Conservation (phyloP, 768 basidiomycete species). For the Pleurotus salmoneostramineus region DNA sequence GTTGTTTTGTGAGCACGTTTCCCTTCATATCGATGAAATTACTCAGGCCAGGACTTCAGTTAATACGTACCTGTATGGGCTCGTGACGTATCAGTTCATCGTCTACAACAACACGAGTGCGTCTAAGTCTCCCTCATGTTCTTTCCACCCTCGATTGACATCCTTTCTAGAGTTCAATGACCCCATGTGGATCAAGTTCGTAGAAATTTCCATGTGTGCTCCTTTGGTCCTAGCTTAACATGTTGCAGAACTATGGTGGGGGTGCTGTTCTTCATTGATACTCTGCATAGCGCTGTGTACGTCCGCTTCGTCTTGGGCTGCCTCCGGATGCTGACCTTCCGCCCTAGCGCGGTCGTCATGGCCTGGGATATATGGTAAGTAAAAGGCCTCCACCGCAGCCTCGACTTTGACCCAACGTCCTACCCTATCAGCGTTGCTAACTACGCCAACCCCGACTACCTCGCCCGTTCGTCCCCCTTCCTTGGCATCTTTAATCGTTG, state of each 20-base stretch:
- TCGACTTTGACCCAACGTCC: background rate
- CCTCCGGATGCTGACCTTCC: constrained; percentile 5
- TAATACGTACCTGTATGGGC: constrained; percentile 27
- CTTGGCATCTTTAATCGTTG: too few relatives aligned
- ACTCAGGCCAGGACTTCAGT: constrained; percentile 11
- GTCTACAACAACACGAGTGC: constrained; percentile 27
- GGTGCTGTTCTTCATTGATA: constrained; percentile 29
- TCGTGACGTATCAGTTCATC: constrained; percentile 35
- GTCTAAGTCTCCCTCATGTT: constrained; percentile 9
- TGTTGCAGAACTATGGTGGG: constrained; percentile 24
- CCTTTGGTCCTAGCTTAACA: background rate
- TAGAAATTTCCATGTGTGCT: background rate
- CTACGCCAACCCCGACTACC: constrained; percentile 31
- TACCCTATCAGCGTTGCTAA: constrained; percentile 30
- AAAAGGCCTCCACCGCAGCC: too few relatives aligned
- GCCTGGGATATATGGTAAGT: constrained; percentile 29
- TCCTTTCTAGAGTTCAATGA: constrained; percentile 30
- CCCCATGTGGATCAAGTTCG: constrained; percentile 29
- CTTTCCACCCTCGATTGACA: background rate
- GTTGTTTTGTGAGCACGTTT: constrained; percentile 18
- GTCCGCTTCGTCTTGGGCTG: constrained; percentile 12
- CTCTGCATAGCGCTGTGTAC: constrained; percentile 31
- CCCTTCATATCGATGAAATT: background rate
- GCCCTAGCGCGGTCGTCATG: constrained; percentile 26
- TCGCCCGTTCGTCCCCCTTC: constrained; percentile 21